Evolutionary conservation across 1,139 yeast genomes (phyloP).

Genomic region (Hansenula lynferdii): DNA sequence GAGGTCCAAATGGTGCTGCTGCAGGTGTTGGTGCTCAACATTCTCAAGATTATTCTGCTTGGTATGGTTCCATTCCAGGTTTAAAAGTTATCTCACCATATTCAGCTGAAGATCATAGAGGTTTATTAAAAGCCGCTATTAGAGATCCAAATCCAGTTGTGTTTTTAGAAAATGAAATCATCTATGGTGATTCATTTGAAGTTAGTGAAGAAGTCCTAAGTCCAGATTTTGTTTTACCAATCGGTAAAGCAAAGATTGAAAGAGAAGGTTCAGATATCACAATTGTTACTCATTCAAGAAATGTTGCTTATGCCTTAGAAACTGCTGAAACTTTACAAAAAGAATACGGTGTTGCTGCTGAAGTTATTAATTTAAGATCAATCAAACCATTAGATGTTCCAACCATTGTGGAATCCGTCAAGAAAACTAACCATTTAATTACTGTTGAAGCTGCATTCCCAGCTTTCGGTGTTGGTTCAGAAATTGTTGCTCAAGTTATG

Average conservation of each 20-base stretch:
- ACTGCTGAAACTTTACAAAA: conserved; percentile 87
- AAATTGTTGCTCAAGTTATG: conserved; percentile 96
- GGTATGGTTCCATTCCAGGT: conserved; percentile 99
- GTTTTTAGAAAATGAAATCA: conserved; percentile 91
- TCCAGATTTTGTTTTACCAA: conserved; percentile 86
- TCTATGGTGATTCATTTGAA: conserved; percentile 90
- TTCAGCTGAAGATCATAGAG: conserved; percentile 95
- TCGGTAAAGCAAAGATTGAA: conserved; percentile 95
- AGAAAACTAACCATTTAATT: conserved; percentile 95
- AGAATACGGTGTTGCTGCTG: conserved; percentile 85
- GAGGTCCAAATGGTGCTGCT: conserved; percentile 99
- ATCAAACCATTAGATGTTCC: conserved; percentile 95
- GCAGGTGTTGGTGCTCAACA: conserved; percentile 99
- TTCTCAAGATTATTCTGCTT: conserved; percentile 94
- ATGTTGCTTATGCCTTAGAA: conserved; percentile 77
- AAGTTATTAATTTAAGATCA: conserved; percentile 92
- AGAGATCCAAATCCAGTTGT: conserved; percentile 99
- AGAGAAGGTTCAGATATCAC: conserved; percentile 88
- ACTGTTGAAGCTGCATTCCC: conserved; percentile 99
- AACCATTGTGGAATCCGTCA: conserved; percentile 79
- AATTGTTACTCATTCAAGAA: conserved; percentile 87
- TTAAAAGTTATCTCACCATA: conserved; percentile 94
- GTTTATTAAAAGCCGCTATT: conserved; percentile 91
- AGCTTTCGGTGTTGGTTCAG: conserved; percentile 97
- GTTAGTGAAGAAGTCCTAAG: conserved; percentile 86